Base-by-base conservation (phyloP, 371 early-diverging fungal species). In the Mucor saturninus region DNA sequence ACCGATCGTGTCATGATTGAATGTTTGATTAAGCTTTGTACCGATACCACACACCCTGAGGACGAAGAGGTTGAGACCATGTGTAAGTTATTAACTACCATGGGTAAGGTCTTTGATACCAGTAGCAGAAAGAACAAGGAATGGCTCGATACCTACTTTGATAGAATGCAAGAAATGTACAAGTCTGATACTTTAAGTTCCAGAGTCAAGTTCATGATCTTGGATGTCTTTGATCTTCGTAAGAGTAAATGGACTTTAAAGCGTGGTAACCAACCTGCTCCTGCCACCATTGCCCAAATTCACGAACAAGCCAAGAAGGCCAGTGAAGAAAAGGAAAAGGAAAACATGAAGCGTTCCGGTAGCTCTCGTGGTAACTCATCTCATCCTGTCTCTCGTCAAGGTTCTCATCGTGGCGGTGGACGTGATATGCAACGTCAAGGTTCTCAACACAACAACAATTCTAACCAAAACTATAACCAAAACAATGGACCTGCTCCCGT, bases 61-160 rank as follows among this genome's bases (percentile, higher is more conserved):
- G 98, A 97, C 69, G 98, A 96, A 77, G 96, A 95, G 65, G 85
- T 90, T 31, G 99, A 98, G 80, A 90, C 91, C 55, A 85, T 96
- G 67, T 91, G 92, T 81, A 94, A 93, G 77, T 83, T 98, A 60
- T 68, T 98, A 66, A 89, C 87, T 7, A 95, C 96, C 15, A 85
- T 94, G 51, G 99, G 99, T 69, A 78, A 77, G 56, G 75, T 79
- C 46, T 76, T 93, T 43, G 91, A 89, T 40, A 49, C 21, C 6
- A 64, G 64, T 48, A 59, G 55, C 54, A 59, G 61, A 14, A 64
- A 60, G 15, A 73, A 64, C 55, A 76, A 73, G 68, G 70, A 81
- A 59, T 81, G 86, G 69, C 84, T 95, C 81, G 92, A 95, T 70
- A 69, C 76, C 21, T 95, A 93, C 83, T 94, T 97, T 72, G 69